Conservation (phyloP, 371 early-diverging fungal species). For the Mortierella sp. region DNA sequence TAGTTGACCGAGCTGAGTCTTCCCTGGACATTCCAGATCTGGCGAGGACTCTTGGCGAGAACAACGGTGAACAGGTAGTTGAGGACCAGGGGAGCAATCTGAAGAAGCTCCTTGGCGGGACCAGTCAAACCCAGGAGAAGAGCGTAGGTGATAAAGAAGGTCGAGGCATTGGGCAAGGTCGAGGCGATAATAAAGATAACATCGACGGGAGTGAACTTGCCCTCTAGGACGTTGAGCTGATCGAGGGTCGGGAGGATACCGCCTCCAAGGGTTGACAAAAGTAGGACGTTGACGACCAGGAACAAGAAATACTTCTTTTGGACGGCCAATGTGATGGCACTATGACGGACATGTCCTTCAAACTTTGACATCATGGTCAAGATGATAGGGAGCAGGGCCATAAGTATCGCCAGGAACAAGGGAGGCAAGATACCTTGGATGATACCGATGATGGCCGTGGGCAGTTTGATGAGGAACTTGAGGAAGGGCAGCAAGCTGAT, state of each 20-base stretch:
- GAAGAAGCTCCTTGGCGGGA: constrained; percentile 77
- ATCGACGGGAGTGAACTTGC: constrained; percentile 57
- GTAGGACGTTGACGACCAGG: constrained; percentile 86
- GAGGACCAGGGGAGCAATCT: constrained; percentile 73
- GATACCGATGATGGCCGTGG: constrained; percentile 64
- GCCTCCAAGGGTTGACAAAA: constrained; percentile 80
- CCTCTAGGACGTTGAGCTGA: constrained; percentile 42
- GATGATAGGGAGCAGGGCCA: constrained; percentile 79
- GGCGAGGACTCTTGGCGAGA: constrained; percentile 83
- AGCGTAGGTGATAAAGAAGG: constrained; percentile 88
- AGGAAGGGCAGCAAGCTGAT: constrained; percentile 55
- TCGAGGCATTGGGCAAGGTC: constrained; percentile 77
- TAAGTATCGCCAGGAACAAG: constrained; percentile 76
- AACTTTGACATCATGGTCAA: constrained; percentile 73
- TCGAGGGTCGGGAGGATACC: constrained; percentile 69
- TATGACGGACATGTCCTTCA: constrained; percentile 78
- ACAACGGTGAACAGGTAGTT: constrained; percentile 72
- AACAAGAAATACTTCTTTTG: constrained; percentile 82
- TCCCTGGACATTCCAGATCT: constrained; percentile 68
- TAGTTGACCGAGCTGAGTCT: constrained; percentile 60
- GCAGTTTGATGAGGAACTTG: constrained; percentile 51
- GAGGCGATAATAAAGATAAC: constrained; percentile 67
- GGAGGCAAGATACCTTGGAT: constrained; percentile 88
- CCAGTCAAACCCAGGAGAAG: constrained; percentile 79
- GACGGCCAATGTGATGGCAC: constrained; percentile 72